Percentiles rank a stretch among this genome's conserved stretches.
Evolutionary conservation across 371 early-diverging fungal species (phyloP).

Genomic region (Phascolomyces articulosus): DNA sequence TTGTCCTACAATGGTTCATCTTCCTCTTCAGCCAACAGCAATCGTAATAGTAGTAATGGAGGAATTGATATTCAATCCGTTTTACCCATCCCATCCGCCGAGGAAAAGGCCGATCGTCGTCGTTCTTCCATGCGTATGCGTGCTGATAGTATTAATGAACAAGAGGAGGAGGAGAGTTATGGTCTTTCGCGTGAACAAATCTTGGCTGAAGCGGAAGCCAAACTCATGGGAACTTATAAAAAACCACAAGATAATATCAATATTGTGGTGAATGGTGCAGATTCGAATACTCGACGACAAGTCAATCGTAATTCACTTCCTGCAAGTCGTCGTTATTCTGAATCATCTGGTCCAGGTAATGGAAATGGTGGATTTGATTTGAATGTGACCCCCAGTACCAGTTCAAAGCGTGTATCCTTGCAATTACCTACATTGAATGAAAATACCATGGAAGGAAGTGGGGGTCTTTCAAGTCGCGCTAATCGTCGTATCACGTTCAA

Average conservation of each 20-base stretch:
- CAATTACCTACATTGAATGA: slow-evolving; percentile 47
- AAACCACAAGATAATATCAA: not conserved
- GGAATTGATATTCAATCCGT: slow-evolving; percentile 20
- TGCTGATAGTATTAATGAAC: slow-evolving; percentile 9
- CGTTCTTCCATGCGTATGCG: slow-evolving; percentile 18
- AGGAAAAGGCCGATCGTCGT: slow-evolving; percentile 16
- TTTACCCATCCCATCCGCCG: slow-evolving; percentile 16
- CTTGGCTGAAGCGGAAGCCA: slow-evolving; percentile 55
- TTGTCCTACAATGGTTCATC: slow-evolving; percentile 19
- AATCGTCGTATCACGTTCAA: slow-evolving; percentile 32
- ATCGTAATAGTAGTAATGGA: slow-evolving; percentile 5
- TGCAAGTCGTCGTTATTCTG: slow-evolving; percentile 17
- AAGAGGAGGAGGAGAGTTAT: slow-evolving; percentile 39
- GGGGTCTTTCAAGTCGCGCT: no score
- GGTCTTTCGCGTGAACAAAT: slow-evolving; percentile 42
- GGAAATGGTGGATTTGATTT: slow-evolving; percentile 14
- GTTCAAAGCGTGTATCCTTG: slow-evolving; percentile 36
- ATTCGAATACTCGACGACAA: not conserved
- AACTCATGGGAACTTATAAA: slow-evolving; percentile 50
- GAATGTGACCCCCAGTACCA: slow-evolving; percentile 10
- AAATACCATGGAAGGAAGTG: slow-evolving; percentile 12
- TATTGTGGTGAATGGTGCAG: not conserved
- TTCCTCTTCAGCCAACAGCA: not conserved
- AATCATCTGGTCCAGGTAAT: slow-evolving; percentile 8
- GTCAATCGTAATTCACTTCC: not conserved